Base-by-base conservation (phyloP, 192 early-diverging fungal species). In the Blastocladiella britannica region DNA sequence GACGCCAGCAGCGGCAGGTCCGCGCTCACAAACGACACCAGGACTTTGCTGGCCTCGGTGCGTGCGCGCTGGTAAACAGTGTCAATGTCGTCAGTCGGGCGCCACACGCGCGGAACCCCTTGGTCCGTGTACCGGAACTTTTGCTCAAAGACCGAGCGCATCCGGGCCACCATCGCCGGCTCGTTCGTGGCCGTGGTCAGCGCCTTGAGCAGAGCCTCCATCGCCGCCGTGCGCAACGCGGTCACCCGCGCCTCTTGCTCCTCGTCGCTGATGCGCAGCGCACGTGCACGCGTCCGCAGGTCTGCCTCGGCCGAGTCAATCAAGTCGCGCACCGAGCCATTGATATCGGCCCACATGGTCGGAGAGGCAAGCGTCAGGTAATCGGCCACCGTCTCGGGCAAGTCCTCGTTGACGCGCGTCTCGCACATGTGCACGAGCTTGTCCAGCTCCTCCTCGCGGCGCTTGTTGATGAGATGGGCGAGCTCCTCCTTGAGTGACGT, bases 61-160 rank as follows among this genome's bases (percentile, higher is more conserved):
- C 84, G 76, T 4, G 93, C 85, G 28, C 63, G 63, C 29, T 78
- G 73, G 71, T 89, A 98, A 57, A 77, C 75, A 23, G 74, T 70
- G 65, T 98, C 93, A 56, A 98, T 93, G 66, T 93, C 91, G 68
- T 98, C 95, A 25, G 80, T 78, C 4, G 91, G 86, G 56, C 79
- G 83, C 95, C 95, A 98, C 28, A 98, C 84, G 43, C 88, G 76
- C 22, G 95, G 95, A 25, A 97, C 64, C 24, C 93, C 95, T 30
- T 78, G 65, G 3, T 86, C 89, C 60, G 95, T 93, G 64, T 98
- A 98, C 53, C 93, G 67, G 75, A 98, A 98, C 57, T 81, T 75
- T 57, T 83, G 81, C 70, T 97, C 90, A 58, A 98, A 90, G 54
- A 76, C 73, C 53, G 66, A 73, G 28, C 86, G 77, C 52, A 94